A percentile compares a stretch with the other conserved stretches of the same genome.
phyloP scores from a whole-genome alignment of 2,329 filamentous ascomycete genomes.

The Colletotrichum godetiae region DNA sequence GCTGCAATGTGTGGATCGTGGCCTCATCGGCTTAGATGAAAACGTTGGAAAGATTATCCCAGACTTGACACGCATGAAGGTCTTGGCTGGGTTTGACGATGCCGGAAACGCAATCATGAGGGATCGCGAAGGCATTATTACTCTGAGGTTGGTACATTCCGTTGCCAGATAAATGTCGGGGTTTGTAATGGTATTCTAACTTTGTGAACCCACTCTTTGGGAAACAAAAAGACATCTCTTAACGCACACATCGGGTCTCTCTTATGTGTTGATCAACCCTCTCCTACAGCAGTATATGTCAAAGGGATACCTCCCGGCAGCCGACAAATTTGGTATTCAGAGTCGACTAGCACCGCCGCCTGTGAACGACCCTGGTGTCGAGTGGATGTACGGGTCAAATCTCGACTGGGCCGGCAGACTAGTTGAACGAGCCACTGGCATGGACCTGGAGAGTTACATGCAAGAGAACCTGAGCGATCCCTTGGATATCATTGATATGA shows the following conservation, averaged over 20 bases:
- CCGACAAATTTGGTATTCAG: neutral
- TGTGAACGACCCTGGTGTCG: conserved; percentile 42
- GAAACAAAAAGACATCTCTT: conserved; percentile 48
- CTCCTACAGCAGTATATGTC: conserved; percentile 38
- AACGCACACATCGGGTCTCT: conserved; percentile 60
- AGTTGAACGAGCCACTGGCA: conserved; percentile 58
- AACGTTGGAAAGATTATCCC: conserved; percentile 58
- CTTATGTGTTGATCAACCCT: conserved; percentile 55
- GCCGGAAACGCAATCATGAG: conserved; percentile 50
- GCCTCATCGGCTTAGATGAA: conserved; percentile 56
- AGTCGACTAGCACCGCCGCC: conserved; percentile 2
- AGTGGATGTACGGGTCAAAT: conserved; percentile 56
- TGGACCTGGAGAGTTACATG: conserved; percentile 55
- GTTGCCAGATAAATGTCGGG: neutral
- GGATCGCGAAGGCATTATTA: conserved; percentile 51
- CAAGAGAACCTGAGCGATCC: conserved; percentile 53
- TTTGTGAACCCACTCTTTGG: neutral
- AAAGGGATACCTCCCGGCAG: conserved; percentile 2
- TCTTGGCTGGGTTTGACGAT: conserved; percentile 59
- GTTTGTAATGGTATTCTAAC: neutral
- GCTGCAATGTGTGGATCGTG: conserved; percentile 65
- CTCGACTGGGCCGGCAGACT: conserved; percentile 65
- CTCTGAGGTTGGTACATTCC: conserved; percentile 44
- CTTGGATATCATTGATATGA: conserved; percentile 10
- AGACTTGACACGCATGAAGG: conserved; percentile 58